Evolutionary conservation across 805 yeast species (phyloP).

Genomic region (Yamadazyma sp.): DNA sequence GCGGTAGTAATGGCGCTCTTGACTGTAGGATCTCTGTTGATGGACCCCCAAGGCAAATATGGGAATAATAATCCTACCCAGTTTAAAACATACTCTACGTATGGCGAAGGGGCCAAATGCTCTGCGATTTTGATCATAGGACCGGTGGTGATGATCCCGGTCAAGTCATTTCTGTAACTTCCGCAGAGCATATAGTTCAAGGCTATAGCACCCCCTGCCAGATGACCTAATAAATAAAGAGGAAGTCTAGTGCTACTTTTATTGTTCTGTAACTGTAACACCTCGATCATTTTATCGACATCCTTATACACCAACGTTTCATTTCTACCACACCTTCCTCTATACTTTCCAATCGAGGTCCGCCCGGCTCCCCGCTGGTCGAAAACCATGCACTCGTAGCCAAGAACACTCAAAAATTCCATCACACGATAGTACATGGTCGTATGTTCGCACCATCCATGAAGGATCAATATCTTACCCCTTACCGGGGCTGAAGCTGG

Average conservation of each 20-base stretch:
- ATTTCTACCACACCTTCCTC: slow-evolving; percentile 51
- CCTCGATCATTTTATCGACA: slow-evolving; percentile 55
- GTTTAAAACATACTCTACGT: slow-evolving; percentile 21
- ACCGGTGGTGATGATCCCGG: slow-evolving; percentile 51
- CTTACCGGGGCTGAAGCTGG: slow-evolving; percentile 5
- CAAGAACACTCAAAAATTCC: slow-evolving; percentile 51
- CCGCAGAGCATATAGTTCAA: slow-evolving; percentile 64
- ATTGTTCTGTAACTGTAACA: slow-evolving; percentile 20
- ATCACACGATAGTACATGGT: slow-evolving; percentile 49
- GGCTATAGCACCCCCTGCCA: slow-evolving; percentile 79
- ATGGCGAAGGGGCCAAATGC: slow-evolving; percentile 48
- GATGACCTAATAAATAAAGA: slow-evolving; percentile 61
- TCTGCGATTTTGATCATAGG: slow-evolving; percentile 63
- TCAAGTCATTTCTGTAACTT: slow-evolving; percentile 42
- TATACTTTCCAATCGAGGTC: slow-evolving; percentile 53
- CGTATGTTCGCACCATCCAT: slow-evolving; percentile 69
- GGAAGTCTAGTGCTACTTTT: slow-evolving; percentile 16
- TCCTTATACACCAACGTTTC: slow-evolving; percentile 58
- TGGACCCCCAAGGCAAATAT: slow-evolving; percentile 23
- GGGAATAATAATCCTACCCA: slow-evolving; percentile 40
- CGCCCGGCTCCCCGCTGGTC: slow-evolving; percentile 77
- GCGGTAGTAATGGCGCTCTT: slow-evolving; percentile 45
- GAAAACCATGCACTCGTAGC: slow-evolving; percentile 65
- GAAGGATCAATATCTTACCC: slow-evolving; percentile 61
- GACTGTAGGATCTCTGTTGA: slow-evolving; percentile 14